Evolutionary conservation across 139 green algal species (phyloP).

Genomic region (Spirogloea muscicola): DNA sequence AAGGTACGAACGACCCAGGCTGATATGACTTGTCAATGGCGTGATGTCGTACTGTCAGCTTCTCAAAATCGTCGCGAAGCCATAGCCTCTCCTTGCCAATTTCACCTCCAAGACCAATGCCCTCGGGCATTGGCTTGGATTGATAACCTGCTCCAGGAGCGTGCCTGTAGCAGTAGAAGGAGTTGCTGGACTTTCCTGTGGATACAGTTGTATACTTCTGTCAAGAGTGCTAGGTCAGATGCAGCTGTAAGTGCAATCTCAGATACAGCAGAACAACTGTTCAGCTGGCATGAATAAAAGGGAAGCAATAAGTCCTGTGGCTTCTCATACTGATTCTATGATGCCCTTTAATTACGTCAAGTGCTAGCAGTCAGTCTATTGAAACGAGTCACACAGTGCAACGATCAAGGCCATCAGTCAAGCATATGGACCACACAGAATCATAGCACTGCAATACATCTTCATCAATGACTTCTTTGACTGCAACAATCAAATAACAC

Average conservation of each 20-base stretch:
- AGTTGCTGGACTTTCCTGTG: slow-evolving; percentile 4
- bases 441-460: neutral
- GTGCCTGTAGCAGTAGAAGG: neutral
- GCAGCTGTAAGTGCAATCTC: no score
- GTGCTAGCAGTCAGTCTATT: no score
- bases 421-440: neutral
- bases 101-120: slow-evolving; percentile 17
- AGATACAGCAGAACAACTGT: no score
- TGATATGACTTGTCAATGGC: slow-evolving; percentile 16
- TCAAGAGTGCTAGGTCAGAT: neutral
- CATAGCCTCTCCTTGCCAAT: slow-evolving; percentile 14
- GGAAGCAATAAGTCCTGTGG: no score
- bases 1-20: neutral
- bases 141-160: neutral
- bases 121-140: neutral
- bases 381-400: no score
- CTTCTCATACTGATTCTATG: no score
- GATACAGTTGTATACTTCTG: neutral
- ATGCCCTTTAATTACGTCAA: no score
- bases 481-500: neutral
- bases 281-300: no score
- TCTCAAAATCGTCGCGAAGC: slow-evolving; percentile 16
- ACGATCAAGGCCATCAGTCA: neutral
- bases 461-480: neutral
- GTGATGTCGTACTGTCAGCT: slow-evolving; percentile 12